Evolutionary conservation across 352 stramenopile genomes (phyloP).

Genomic region (Phytophthora fragariae): DNA sequence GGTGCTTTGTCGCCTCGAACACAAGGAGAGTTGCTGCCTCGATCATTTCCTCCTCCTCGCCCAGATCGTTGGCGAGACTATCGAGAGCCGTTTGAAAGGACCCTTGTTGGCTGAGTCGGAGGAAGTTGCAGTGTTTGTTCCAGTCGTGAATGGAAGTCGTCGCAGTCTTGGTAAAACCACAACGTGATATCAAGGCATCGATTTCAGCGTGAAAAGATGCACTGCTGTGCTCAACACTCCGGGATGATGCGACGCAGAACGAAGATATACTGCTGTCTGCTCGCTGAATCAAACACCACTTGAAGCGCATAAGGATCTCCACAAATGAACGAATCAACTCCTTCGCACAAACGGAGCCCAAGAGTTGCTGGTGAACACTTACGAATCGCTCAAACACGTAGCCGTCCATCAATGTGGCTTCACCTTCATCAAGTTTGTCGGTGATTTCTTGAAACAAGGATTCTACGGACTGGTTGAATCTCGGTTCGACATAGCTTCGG

Average conservation of each 20-base stretch:
- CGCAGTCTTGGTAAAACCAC: conserved; percentile 21
- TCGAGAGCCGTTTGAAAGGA: conserved; percentile 32
- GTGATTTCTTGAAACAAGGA: conserved; percentile 28
- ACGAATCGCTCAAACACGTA: conserved; percentile 27
- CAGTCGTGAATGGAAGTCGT: conserved; percentile 27
- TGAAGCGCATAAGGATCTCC: conserved; percentile 27
- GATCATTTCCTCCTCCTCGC: conserved; percentile 22
- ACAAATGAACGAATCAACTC: conserved; percentile 22
- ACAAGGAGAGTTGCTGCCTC: conserved; percentile 35
- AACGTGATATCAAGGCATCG: conserved; percentile 31
- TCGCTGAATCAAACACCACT: conserved; percentile 22
- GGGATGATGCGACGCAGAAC: conserved; percentile 27
- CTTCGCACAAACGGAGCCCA: conserved; percentile 23
- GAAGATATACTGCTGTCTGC: conserved; percentile 18
- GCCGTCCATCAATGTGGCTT: conserved; percentile 21
- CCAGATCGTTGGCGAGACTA: conserved; percentile 11
- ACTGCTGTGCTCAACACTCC: conserved; percentile 25
- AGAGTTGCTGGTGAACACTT: conserved; percentile 27
- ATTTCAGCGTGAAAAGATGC: conserved; percentile 33
- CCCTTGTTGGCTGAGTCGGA: conserved; percentile 24
- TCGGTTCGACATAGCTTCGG: conserved; percentile 18
- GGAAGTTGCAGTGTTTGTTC: conserved; percentile 26
- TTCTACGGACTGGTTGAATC: conserved; percentile 6
- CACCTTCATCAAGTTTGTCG: conserved; percentile 4
- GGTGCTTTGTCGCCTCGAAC: conserved; percentile 40